These are phyloP conservation scores for Hypomyces perniciosus DNA, from an alignment of 2,329 filamentous ascomycete genomes.

Conservation along the genomic window DNA sequence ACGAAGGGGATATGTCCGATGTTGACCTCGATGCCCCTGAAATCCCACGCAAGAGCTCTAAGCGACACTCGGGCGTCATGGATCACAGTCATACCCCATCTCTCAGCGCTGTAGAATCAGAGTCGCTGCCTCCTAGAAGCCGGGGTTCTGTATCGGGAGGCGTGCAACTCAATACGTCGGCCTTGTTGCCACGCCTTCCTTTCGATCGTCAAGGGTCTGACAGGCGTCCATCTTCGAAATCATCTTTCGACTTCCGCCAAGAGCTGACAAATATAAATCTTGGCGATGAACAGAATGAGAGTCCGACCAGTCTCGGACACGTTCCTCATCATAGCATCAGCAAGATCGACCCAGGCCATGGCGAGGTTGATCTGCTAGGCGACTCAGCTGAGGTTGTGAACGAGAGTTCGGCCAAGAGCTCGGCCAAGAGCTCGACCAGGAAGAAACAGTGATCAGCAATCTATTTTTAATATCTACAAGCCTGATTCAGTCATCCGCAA, in stretches of 20 bases:
- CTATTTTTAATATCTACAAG: neutral
- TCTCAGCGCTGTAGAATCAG: slow-evolving; percentile 25
- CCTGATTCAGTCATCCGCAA: neutral
- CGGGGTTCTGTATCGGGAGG: slow-evolving; percentile 11
- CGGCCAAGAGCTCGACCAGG: neutral
- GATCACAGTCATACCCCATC: slow-evolving; percentile 29
- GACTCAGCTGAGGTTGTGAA: slow-evolving; percentile 53
- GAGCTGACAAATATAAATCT: slow-evolving; percentile 39
- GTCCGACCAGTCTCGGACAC: slow-evolving; percentile 49
- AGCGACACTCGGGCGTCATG: slow-evolving; percentile 45
- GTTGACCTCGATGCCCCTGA: slow-evolving; percentile 41
- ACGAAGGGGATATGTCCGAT: slow-evolving; percentile 34
- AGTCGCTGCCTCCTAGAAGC: slow-evolving; percentile 16
- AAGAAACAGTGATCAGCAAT: neutral
- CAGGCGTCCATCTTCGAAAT: slow-evolving; percentile 44
- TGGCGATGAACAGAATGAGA: slow-evolving; percentile 35
- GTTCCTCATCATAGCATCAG: slow-evolving; percentile 54
- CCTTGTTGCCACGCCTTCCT: slow-evolving; percentile 36
- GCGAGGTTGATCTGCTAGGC: slow-evolving; percentile 42
- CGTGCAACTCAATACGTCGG: slow-evolving; percentile 6
- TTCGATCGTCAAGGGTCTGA: slow-evolving; percentile 53
- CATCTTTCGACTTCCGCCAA: slow-evolving; percentile 43
- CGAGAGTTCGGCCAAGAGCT: slow-evolving; percentile 16
- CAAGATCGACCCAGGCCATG: slow-evolving; percentile 44
- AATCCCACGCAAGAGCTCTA: slow-evolving; percentile 69